phyloP scores from a whole-genome alignment of 2,329 filamentous ascomycete species.

The Xylariaceae sp. region DNA sequence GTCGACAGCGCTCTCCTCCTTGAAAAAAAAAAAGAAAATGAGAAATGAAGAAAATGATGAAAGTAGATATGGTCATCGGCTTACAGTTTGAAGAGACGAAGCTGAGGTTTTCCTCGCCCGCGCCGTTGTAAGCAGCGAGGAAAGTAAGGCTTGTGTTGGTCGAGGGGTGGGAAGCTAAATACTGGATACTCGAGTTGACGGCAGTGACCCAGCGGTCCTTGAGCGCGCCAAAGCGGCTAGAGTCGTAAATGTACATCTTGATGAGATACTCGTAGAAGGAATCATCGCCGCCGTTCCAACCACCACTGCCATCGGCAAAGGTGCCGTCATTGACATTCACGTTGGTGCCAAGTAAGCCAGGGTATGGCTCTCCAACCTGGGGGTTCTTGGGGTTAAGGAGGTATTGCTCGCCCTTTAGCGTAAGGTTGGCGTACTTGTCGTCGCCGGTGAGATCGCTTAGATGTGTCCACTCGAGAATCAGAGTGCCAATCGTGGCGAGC shows the following conservation, averaged over 20 bases:
- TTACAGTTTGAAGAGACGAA: conserved; percentile 49
- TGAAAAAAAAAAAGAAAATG: neutral
- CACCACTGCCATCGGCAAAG: conserved; percentile 64
- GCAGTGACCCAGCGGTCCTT: conserved; percentile 71
- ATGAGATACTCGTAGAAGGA: conserved; percentile 88
- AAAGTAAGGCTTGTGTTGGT: conserved; percentile 69
- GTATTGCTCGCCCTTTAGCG: conserved; percentile 64
- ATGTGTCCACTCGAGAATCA: conserved; percentile 80
- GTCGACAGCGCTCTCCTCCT: neutral
- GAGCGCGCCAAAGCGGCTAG: conserved; percentile 58
- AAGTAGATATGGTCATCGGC: conserved; percentile 28
- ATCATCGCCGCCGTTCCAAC: conserved; percentile 74
- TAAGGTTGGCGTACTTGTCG: conserved; percentile 59
- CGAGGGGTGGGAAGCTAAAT: conserved; percentile 65
- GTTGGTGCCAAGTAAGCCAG: conserved; percentile 67
- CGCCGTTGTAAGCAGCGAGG: conserved; percentile 53
- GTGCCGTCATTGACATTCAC: conserved; percentile 61
- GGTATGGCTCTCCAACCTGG: conserved; percentile 63
- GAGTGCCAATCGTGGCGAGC: conserved; percentile 70
- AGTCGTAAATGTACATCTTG: conserved; percentile 85
- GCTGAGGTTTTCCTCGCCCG: conserved; percentile 32
- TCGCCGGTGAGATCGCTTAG: conserved; percentile 72
- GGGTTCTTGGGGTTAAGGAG: conserved; percentile 62
- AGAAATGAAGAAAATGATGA: too few relatives aligned
- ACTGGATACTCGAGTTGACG: conserved; percentile 68